Evolutionary conservation across 2,329 filamentous ascomycete genomes (phyloP), one percentile per base, ranked within the genome.

Genomic region (Septoria linicola): DNA sequence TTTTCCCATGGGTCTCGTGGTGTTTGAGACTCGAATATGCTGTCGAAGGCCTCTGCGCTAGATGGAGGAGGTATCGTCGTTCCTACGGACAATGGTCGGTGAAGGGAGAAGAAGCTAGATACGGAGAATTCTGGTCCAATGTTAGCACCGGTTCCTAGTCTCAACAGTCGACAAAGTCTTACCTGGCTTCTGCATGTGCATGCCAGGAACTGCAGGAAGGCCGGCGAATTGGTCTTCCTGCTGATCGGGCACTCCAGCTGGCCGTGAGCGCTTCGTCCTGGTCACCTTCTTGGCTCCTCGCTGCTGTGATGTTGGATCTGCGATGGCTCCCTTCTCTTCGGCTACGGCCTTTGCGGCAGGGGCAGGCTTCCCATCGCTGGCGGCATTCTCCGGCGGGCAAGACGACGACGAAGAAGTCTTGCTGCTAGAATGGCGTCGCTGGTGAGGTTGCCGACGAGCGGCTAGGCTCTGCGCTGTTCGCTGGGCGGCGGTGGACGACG

Each of bases 61-160:
- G 90, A 80, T 16, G 80, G 76, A 62, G 81, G 83, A 49, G 87
- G 93, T 66, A 96, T 85, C 60, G 86, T 85, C 63, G 85, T 84
- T 42, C 85, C 90, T 59, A 96, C 83, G 49, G 89, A 95, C 66
- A 99, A 92, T 39, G 93, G 93, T 55, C 93, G 85, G 73, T 99
- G 89, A 60, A 95, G 86, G 57, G 91, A 95, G 77, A 97, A 97
- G 79, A 99, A 97, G 54, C 87, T 87, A 6, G 92, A 93, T 39
- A 96, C 78, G 58, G 87, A 85, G 55, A 97, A 80, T 66, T 95
- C 93, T 97, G 53, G 20, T 36, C n/a, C 19, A 41, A 60, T 4
- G 57, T 10, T 21, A 45, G 41, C 20, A 17, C 10, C 8, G 11
- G 32, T 31, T 25, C 20, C 11, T 27, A n/a, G 3, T n/a, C n/a